Evolutionary conservation across 106 monocot species (phyloP).

Genomic region (Dioscorea dumetorum): DNA sequence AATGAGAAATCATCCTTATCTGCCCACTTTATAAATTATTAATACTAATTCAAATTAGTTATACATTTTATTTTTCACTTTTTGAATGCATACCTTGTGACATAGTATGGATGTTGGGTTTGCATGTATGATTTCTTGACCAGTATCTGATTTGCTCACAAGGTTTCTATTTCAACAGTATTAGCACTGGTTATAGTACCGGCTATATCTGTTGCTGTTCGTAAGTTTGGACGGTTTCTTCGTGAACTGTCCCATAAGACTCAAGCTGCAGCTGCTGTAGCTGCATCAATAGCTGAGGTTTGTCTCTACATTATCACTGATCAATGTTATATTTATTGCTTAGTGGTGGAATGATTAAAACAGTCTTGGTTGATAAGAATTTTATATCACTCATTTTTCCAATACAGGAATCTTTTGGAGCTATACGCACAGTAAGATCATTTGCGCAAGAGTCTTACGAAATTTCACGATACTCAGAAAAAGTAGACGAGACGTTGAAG

Average conservation of each 20-base stretch:
- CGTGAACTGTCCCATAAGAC: slow-evolving; percentile 99
- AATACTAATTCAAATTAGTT: too few species aligned
- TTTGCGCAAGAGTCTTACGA: slow-evolving; percentile 93
- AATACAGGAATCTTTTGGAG: slow-evolving; percentile 89
- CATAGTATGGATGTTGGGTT: too few species aligned
- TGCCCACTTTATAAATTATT: too few species aligned
- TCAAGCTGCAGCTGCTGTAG: slow-evolving; percentile 96
- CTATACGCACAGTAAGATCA: slow-evolving; percentile 94
- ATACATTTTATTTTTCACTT: not conserved
- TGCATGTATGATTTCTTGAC: too few species aligned
- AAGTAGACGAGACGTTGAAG: slow-evolving; percentile 92
- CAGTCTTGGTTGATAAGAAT: too few species aligned
- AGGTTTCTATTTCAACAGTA: slow-evolving; percentile 42
- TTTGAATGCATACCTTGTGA: not conserved
- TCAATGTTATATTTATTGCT: too few species aligned
- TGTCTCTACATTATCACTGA: not conserved
- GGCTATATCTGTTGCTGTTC: slow-evolving; percentile 76
- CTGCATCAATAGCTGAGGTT: slow-evolving; percentile 99
- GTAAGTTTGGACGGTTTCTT: slow-evolving; percentile 89
- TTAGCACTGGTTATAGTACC: slow-evolving; percentile 86
- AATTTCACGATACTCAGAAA: slow-evolving; percentile 81
- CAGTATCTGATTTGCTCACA: not conserved
- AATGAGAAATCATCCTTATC: too few species aligned
- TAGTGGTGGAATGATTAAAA: too few species aligned
- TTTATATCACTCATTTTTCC: not conserved